phyloP scores from a whole-genome alignment of 495 filamentous ascomycete species.

The Pseudoneurospora amorphoporcata region DNA sequence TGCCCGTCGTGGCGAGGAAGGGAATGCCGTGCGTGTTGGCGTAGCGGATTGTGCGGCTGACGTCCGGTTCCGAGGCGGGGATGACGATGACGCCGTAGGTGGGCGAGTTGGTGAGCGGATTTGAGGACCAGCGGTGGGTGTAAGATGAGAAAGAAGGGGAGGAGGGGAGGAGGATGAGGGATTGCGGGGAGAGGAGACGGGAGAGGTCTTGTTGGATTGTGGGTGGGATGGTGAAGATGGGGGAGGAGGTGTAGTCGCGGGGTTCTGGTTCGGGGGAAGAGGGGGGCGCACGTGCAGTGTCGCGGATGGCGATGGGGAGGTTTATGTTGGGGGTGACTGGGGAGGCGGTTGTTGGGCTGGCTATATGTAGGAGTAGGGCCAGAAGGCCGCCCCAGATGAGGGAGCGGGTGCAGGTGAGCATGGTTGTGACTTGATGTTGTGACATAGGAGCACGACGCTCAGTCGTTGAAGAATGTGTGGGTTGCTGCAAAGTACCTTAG shows the following conservation, averaged over 20 bases:
- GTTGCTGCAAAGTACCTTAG: neutral
- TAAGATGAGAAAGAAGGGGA: neutral
- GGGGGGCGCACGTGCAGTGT: neutral
- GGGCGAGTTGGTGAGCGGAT: conserved; percentile 19
- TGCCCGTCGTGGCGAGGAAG: conserved; percentile 38
- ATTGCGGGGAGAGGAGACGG: neutral
- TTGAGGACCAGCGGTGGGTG: conserved; percentile 3
- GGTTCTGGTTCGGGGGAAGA: neutral
- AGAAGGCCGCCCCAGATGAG: neutral
- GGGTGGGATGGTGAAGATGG: neutral
- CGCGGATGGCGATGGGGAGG: neutral
- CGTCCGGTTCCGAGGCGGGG: conserved; percentile 40
- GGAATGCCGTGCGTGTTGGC: conserved; percentile 35
- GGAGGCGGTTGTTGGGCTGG: neutral
- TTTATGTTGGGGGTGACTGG: neutral
- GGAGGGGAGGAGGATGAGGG: conserved; percentile 1
- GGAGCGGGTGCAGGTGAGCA: neutral
- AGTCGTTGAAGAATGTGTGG: too few species aligned
- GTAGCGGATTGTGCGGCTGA: conserved; percentile 35
- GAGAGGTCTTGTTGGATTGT: neutral
- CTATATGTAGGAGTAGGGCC: neutral
- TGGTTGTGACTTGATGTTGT: neutral
- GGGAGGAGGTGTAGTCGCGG: neutral
- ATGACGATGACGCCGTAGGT: conserved; percentile 34
- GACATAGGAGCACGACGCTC: neutral